Evolutionary conservation across 2,329 filamentous ascomycete genomes (phyloP).

Genomic region (Pezicula carpinea): DNA sequence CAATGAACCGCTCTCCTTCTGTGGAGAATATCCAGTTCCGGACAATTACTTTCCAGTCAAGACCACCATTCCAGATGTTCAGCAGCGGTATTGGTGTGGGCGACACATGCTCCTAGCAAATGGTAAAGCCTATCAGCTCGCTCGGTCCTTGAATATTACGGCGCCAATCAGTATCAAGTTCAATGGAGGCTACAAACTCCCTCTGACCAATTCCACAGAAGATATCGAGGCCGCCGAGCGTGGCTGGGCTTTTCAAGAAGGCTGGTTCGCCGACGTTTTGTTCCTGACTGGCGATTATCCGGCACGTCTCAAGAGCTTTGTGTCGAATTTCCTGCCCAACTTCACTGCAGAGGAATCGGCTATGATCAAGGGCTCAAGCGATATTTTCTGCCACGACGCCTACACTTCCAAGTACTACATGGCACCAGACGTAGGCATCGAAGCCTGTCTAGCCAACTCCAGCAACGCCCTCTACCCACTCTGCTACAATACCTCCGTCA

Average conservation of each 20-base stretch:
- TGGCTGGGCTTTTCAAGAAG: constrained; percentile 35
- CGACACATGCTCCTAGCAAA: constrained; percentile 43
- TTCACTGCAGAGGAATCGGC: constrained; percentile 44
- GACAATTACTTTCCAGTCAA: constrained; percentile 30
- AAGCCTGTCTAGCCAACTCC: constrained; percentile 30
- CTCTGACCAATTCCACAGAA: constrained; percentile 30
- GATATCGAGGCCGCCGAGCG: constrained; percentile 19
- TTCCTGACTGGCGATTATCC: constrained; percentile 48
- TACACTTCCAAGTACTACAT: constrained; percentile 51
- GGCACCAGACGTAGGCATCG: constrained; percentile 34
- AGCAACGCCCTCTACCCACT: constrained; percentile 15
- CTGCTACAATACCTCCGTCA: constrained; percentile 17
- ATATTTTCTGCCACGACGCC: constrained; percentile 53
- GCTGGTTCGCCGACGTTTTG: constrained; percentile 46
- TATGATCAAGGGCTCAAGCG: constrained; percentile 44
- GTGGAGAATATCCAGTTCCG: constrained; percentile 15
- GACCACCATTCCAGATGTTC: constrained; percentile 32
- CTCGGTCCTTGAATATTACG: constrained; percentile 45
- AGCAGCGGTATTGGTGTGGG: constrained; percentile 33
- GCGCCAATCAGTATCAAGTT: constrained; percentile 41
- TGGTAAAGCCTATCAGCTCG: constrained; percentile 44
- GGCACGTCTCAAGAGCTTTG: constrained; percentile 38
- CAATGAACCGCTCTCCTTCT: constrained; percentile 40
- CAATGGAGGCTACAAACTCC: constrained; percentile 44
- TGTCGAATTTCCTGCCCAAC: constrained; percentile 36